Evolutionary conservation across 192 early-diverging fungal species (phyloP).

Genomic region (Cladochytrium replicatum): DNA sequence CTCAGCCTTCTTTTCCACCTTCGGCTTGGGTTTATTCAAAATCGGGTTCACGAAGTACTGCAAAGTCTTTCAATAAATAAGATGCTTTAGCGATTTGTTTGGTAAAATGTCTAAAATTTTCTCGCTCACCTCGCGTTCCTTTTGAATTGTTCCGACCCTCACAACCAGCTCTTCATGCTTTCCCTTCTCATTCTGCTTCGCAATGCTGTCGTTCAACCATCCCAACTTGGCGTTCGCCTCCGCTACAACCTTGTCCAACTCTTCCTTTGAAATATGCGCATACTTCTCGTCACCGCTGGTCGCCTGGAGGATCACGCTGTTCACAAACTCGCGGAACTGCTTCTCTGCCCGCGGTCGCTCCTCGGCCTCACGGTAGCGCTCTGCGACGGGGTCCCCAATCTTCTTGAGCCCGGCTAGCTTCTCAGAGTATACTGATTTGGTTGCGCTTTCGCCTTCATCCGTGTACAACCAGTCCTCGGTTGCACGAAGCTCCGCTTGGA

Average conservation of each 20-base stretch:
- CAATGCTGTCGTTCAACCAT: conserved; percentile 78
- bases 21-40: conserved; percentile 85
- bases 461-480: conserved; percentile 95
- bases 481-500: conserved; percentile 57
- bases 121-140: conserved; percentile 49
- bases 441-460: conserved; percentile 86
- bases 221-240: conserved; percentile 62
- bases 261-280: conserved; percentile 74
- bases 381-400: conserved; percentile 68
- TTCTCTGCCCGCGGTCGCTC: conserved; percentile 77
- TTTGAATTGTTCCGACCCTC: conserved; percentile 57
- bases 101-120: neutral
- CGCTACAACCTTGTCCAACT: conserved; percentile 72
- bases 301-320: conserved; percentile 60
- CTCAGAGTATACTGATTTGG: conserved; percentile 78
- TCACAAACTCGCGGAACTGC: conserved; percentile 68
- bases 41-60: conserved; percentile 65
- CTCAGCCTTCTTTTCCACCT: conserved; percentile 49
- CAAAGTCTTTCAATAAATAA: conserved; percentile 34
- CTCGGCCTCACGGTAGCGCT: conserved; percentile 73
- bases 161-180: conserved; percentile 71
- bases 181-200: conserved; percentile 59
- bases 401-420: conserved; percentile 73
- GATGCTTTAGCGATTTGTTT: neutral
- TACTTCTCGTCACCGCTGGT: conserved; percentile 74